These are phyloP conservation scores for Diaporthe australafricana DNA, from an alignment of 2,329 filamentous ascomycete species.

Conservation along the genomic window DNA sequence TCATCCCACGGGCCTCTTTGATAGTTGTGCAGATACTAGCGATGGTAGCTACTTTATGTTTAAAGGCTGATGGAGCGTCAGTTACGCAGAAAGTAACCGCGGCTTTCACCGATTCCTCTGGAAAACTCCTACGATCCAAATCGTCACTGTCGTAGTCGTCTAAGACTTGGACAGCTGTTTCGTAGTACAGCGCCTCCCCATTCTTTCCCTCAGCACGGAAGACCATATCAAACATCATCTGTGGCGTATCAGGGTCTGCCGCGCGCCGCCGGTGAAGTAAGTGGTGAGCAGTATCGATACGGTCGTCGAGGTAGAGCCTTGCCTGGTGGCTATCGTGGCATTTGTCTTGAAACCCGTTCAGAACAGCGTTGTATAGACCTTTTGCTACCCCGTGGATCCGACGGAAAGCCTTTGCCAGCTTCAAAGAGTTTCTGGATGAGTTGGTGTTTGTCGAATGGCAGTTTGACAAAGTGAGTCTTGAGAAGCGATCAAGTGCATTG, in stretches of 20 bases:
- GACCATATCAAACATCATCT: slow-evolving; percentile 13
- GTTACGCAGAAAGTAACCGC: background rate
- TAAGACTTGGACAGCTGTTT: slow-evolving; percentile 30
- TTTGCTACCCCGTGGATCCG: background rate
- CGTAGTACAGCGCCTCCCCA: slow-evolving; percentile 1
- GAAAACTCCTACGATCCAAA: background rate
- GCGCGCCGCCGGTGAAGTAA: background rate
- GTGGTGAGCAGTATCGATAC: background rate
- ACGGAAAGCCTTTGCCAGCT: slow-evolving; percentile 6
- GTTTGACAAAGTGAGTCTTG: background rate
- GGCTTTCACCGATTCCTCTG: background rate
- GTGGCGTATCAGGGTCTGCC: background rate
- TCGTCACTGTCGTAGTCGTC: background rate
- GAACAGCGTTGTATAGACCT: background rate
- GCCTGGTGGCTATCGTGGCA: slow-evolving; percentile 22
- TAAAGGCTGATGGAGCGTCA: background rate
- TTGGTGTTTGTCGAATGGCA: background rate
- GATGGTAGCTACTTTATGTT: background rate
- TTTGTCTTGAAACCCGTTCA: background rate
- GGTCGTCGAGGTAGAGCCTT: slow-evolving; percentile 23
- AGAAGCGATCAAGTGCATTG: slow-evolving; percentile 9
- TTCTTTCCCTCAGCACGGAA: slow-evolving; percentile 1
- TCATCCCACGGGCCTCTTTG: slow-evolving; percentile 30
- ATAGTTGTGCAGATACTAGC: slow-evolving; percentile 32
- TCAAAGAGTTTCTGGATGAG: slow-evolving; percentile 2